A percentile compares a stretch with the other conserved stretches of the same genome.
Evolutionary conservation across 2,329 filamentous ascomycete species (phyloP).

Genomic region (Fusarium verrucosum): DNA sequence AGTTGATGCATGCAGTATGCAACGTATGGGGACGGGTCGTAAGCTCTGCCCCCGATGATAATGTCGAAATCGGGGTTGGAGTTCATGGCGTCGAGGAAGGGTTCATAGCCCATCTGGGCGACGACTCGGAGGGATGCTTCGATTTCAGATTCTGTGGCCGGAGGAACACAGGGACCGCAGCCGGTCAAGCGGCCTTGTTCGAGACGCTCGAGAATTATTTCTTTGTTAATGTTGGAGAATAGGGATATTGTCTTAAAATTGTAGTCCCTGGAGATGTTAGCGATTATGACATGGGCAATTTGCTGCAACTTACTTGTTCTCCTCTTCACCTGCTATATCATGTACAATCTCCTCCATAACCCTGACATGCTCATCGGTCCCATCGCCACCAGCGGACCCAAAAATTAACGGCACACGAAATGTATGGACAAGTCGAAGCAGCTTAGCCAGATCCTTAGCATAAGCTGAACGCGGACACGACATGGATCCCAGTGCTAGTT

Average conservation of each 20-base stretch:
- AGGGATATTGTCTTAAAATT: slow-evolving; percentile 50
- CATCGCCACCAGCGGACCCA: slow-evolving; percentile 59
- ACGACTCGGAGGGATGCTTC: slow-evolving; percentile 51
- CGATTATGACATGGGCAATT: fast-evolving
- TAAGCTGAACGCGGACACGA: slow-evolving; percentile 54
- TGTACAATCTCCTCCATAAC: slow-evolving; percentile 53
- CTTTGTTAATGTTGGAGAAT: slow-evolving; percentile 52
- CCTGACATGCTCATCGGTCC: slow-evolving; percentile 55
- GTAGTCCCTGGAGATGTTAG: slow-evolving; percentile 19
- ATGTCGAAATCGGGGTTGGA: slow-evolving; percentile 55
- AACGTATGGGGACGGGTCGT: slow-evolving; percentile 54
- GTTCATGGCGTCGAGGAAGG: slow-evolving; percentile 55
- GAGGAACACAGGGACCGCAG: slow-evolving; percentile 55
- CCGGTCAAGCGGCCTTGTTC: slow-evolving; percentile 45
- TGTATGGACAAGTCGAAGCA: slow-evolving; percentile 48
- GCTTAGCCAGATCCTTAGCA: slow-evolving; percentile 52
- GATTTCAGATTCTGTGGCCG: slow-evolving; percentile 51
- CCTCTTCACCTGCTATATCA: slow-evolving; percentile 13
- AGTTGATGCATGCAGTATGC: slow-evolving; percentile 44
- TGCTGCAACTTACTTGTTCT: background rate
- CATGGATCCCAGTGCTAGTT: slow-evolving; percentile 53
- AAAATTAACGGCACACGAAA: slow-evolving; percentile 54
- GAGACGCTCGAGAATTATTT: slow-evolving; percentile 44
- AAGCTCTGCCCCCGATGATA: slow-evolving; percentile 58
- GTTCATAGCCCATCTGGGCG: slow-evolving; percentile 58